These are phyloP conservation scores for Trichoderma orchidacearum DNA, from an alignment of 495 filamentous ascomycete genomes.

Conservation along the genomic window DNA sequence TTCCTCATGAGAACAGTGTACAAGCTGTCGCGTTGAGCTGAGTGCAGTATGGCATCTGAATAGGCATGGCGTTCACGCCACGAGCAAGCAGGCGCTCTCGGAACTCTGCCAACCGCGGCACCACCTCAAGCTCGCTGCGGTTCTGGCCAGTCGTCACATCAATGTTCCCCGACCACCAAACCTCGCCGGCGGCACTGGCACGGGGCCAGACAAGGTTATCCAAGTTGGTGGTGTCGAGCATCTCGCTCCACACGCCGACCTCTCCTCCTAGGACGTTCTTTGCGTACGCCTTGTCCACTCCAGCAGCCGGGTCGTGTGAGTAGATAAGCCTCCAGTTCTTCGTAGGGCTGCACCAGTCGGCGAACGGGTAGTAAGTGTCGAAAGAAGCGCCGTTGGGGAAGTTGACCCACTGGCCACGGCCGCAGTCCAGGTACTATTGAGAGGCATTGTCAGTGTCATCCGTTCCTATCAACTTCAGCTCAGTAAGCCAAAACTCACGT, in stretches of 20 bases:
- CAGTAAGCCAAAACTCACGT: slow-evolving; percentile 9
- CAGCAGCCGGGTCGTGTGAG: slow-evolving; percentile 52
- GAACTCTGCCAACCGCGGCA: slow-evolving; percentile 52
- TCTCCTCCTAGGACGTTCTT: slow-evolving; percentile 65
- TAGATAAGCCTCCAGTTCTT: slow-evolving; percentile 70
- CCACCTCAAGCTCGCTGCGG: slow-evolving; percentile 49
- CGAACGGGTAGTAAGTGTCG: slow-evolving; percentile 45
- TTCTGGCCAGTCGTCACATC: slow-evolving; percentile 43
- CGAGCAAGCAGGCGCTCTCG: slow-evolving; percentile 57
- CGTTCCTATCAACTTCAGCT: slow-evolving; percentile 5
- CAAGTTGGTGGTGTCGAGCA: slow-evolving; percentile 54
- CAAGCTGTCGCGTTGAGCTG: slow-evolving; percentile 27
- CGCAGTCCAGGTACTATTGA: slow-evolving; percentile 66
- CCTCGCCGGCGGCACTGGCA: slow-evolving; percentile 54
- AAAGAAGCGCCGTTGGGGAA: slow-evolving; percentile 33
- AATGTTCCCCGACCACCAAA: slow-evolving; percentile 57
- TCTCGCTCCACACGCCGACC: slow-evolving; percentile 64
- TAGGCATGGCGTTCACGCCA: slow-evolving; percentile 46
- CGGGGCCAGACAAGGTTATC: slow-evolving; percentile 66
- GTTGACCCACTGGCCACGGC: slow-evolving; percentile 66
- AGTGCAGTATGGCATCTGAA: slow-evolving; percentile 40
- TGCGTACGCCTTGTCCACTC: slow-evolving; percentile 38
- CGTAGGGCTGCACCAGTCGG: slow-evolving; percentile 59
- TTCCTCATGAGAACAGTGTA: neutral
- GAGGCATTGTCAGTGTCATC: slow-evolving; percentile 3